These are phyloP conservation scores for Eragrostis curvula DNA, from an alignment of 176 grass and related monocot genomes.

Conservation along the genomic window DNA sequence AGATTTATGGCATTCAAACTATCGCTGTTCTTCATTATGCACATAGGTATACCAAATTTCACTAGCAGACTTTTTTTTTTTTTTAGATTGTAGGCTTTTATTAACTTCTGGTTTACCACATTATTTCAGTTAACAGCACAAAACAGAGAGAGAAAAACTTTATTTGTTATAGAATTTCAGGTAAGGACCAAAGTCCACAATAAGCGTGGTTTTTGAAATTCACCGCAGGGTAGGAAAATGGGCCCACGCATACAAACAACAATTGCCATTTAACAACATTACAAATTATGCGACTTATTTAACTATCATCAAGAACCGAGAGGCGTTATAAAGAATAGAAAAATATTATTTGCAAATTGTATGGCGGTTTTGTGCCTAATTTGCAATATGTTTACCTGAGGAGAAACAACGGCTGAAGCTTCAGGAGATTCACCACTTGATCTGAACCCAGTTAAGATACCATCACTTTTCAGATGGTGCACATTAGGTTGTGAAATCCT, in stretches of 20 bases:
- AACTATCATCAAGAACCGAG: background rate
- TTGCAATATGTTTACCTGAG: slow-evolving; percentile 43
- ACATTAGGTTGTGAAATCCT: slow-evolving; percentile 83
- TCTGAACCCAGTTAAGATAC: slow-evolving; percentile 41
- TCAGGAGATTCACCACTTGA: slow-evolving; percentile 43
- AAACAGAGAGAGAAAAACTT: background rate
- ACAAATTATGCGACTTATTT: background rate
- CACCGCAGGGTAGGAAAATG: slow-evolving; percentile 8
- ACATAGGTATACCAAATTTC: too few relatives aligned
- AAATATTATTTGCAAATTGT: background rate
- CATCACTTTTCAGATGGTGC: slow-evolving; percentile 40
- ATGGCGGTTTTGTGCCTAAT: background rate
- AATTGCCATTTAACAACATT: background rate
- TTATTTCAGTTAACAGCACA: background rate
- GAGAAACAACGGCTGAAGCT: slow-evolving; percentile 46
- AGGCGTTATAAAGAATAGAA: background rate
- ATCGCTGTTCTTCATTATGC: background rate
- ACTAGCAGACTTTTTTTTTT: background rate
- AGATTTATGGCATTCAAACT: background rate
- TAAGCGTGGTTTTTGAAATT: background rate
- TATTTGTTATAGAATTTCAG: background rate
- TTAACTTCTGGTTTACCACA: background rate
- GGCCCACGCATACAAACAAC: background rate
- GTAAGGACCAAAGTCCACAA: background rate
- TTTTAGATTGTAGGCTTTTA: background rate